These are phyloP conservation scores for Emydomyces testavorans DNA, from an alignment of 2,329 filamentous ascomycete genomes.

Conservation along the genomic window DNA sequence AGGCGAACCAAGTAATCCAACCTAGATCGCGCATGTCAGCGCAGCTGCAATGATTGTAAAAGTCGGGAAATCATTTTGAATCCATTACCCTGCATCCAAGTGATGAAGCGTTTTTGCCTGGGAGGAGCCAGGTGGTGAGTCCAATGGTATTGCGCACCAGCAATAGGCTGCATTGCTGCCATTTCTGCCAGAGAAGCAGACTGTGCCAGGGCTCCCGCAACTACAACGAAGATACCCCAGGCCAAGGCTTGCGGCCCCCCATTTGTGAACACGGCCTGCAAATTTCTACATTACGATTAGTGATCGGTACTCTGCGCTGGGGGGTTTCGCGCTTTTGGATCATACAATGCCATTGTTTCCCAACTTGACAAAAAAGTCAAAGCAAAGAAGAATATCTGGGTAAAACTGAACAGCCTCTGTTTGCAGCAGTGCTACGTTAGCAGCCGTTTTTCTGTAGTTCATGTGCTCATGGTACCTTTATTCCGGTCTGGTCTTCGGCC, in stretches of 20 bases:
- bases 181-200: conserved; percentile 32
- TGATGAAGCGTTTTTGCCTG: conserved; percentile 24
- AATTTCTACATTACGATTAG: conserved; percentile 9
- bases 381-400: conserved; percentile 23
- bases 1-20: conserved; percentile 36
- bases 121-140: conserved; percentile 28
- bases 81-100: conserved; percentile 23
- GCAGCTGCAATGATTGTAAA: not conserved
- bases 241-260: conserved; percentile 25
- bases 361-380: conserved; percentile 23
- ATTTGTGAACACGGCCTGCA: conserved; percentile 31
- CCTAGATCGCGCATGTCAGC: conserved; percentile 21
- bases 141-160: conserved; percentile 37
- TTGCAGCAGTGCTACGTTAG: not conserved
- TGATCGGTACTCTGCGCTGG: not conserved
- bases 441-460: not conserved
- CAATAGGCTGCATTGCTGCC: conserved; percentile 33
- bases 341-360: conserved; percentile 21
- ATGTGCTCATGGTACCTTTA: conserved; percentile 9
- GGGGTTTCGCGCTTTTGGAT: not conserved
- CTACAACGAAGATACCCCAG: conserved; percentile 25
- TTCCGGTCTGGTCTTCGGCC: conserved; percentile 11
- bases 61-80: not conserved
- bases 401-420: conserved; percentile 22
- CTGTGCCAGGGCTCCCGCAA: conserved; percentile 24